Evolutionary conservation across 2,329 filamentous ascomycete species (phyloP).

Genomic region (Cladosporium colombiae): DNA sequence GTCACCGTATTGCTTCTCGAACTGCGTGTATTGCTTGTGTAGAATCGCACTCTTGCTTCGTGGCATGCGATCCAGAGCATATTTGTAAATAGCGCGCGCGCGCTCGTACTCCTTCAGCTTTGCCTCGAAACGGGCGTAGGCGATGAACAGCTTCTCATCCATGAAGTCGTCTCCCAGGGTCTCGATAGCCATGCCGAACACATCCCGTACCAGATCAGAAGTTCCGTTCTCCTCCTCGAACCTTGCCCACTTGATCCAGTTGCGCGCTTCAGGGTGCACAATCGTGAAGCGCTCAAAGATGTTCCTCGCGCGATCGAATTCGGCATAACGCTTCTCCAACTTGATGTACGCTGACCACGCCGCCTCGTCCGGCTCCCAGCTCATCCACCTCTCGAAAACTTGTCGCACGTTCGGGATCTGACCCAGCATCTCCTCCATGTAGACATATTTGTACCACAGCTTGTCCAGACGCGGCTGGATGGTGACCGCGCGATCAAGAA

Average conservation of each 20-base stretch:
- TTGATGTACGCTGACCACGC: slow-evolving; percentile 98
- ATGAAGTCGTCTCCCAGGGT: slow-evolving; percentile 91
- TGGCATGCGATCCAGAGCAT: slow-evolving; percentile 86
- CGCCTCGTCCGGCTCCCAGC: slow-evolving; percentile 94
- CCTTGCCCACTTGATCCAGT: slow-evolving; percentile 98
- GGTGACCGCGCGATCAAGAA: slow-evolving; percentile 92
- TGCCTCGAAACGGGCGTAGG: slow-evolving; percentile 91
- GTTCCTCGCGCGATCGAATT: slow-evolving; percentile 84
- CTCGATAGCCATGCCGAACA: slow-evolving; percentile 86
- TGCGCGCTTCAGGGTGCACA: slow-evolving; percentile 89
- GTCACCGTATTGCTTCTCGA: slow-evolving; percentile 97
- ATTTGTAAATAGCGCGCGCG: slow-evolving; percentile 93
- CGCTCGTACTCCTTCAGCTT: slow-evolving; percentile 95
- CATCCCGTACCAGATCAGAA: slow-evolving; percentile 85
- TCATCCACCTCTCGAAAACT: slow-evolving; percentile 97
- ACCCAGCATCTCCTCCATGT: slow-evolving; percentile 96
- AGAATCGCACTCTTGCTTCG: slow-evolving; percentile 80
- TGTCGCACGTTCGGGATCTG: slow-evolving; percentile 90
- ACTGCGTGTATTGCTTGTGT: slow-evolving; percentile 93
- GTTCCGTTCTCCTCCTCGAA: slow-evolving; percentile 97
- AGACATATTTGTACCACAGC: slow-evolving; percentile 99
- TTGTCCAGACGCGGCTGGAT: slow-evolving; percentile 90
- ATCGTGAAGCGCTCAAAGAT: slow-evolving; percentile 90
- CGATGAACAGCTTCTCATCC: slow-evolving; percentile 92
- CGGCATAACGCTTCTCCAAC: slow-evolving; percentile 90